Conservation (phyloP, 306 rosid species). For the Myrica gale region DNA sequence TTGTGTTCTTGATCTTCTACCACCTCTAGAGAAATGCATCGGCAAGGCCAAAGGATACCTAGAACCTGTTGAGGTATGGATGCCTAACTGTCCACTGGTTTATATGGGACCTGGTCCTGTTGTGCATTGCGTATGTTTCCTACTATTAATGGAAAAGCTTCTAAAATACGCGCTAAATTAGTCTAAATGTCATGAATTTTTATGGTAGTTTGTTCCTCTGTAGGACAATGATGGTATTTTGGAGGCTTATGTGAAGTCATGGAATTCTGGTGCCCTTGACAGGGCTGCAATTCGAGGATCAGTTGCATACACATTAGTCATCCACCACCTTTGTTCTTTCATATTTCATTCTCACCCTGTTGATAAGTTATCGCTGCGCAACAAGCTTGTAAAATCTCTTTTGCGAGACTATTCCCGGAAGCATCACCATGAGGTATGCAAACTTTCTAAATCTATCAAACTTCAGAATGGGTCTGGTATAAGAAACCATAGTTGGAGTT, state of each 20-base stretch:
- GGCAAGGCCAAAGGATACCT: constrained; percentile 75
- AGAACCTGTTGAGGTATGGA: constrained; percentile 77
- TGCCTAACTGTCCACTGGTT: constrained; percentile 6
- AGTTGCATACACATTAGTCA: constrained; percentile 54
- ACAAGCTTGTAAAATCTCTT: constrained; percentile 70
- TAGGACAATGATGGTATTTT: constrained; percentile 72
- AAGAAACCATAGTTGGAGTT: background rate
- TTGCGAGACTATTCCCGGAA: constrained; percentile 68
- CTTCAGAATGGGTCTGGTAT: background rate
- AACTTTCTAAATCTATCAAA: no score
- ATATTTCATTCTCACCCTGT: constrained; percentile 42
- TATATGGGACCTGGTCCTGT: background rate
- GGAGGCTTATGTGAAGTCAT: constrained; percentile 79
- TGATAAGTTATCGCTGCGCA: constrained; percentile 57
- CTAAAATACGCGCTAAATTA: background rate
- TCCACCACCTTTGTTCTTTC: constrained; percentile 81
- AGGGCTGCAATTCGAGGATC: constrained; percentile 76
- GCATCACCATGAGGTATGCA: constrained; percentile 68
- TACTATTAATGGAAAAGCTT: background rate
- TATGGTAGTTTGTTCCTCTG: constrained; percentile 18
- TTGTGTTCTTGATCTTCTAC: constrained; percentile 86
- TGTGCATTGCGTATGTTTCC: background rate
- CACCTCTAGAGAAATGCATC: constrained; percentile 70
- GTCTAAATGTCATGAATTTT: background rate
- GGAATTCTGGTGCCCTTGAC: constrained; percentile 87